Base-by-base conservation (phyloP, 2,329 filamentous ascomycete genomes). In the Cytospora mali region DNA sequence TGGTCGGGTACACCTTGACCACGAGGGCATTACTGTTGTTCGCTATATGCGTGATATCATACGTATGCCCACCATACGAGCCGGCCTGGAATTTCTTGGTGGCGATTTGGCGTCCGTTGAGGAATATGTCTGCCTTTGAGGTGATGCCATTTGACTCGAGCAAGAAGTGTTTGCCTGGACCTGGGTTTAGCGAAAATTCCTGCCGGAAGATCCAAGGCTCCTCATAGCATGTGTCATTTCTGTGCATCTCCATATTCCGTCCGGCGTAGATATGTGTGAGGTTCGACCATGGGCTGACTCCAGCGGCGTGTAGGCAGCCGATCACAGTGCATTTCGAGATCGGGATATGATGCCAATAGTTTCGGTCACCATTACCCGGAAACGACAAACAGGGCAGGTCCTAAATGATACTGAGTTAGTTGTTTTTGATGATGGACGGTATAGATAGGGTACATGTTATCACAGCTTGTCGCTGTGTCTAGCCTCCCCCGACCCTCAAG, bases 81-180 rank as follows among this genome's bases (percentile, higher is more conserved):
- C 86, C 86, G 10, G 77, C 76, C 66, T 88, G 85, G 7, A 74
- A 66, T 0, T 75, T 67, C 6, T 77, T 81, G 29, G 77, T 76
- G 2, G 78, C 84, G 18, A 88, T 71, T 62, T 80, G 73, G 31
- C 75, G 72, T 14, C 85, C 84, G 62, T 88, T 88, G 55, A 88
- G 64, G 62, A 78, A 87, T 6, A 89, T 79, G 66, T 88, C 85
- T 1, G 83, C 86, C 33, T 79, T 80, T 1, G 85, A 86, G 0
- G 80, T 82, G 66, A 88, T 85, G 5, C 86, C 86, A 64, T 88
- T 77, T 0, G 84, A 88, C 35, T 81, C 73, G 2, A 88, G 73
- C 29, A 83, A 76, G 66, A 80, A 84, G 66, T 85, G 80, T 35
- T 77, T 72, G 1, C 71, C 72, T 0, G 70, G 31, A 2, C 64